A percentile compares a stretch with the other conserved stretches of the same genome.
Conservation (phyloP, 495 filamentous ascomycete genomes). For the Penicillium paxilli region DNA sequence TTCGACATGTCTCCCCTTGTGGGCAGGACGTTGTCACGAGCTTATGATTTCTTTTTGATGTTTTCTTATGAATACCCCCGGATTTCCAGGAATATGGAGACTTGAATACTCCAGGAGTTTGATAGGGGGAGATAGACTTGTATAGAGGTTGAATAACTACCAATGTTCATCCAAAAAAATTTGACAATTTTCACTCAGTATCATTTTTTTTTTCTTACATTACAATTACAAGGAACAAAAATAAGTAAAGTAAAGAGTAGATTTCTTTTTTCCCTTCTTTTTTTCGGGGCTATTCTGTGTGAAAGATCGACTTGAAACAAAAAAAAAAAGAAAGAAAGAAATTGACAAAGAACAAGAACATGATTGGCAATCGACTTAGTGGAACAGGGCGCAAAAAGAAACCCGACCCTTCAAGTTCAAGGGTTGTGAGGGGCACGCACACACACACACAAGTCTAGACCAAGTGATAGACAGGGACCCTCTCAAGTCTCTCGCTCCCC, state of each 20-base stretch:
- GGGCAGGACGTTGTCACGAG: conserved; percentile 29
- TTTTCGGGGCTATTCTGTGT: no score
- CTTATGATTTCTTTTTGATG: conserved; percentile 25
- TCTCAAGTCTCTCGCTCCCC: no score
- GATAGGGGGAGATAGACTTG: conserved; percentile 12
- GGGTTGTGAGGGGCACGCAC: no score
- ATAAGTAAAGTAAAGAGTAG: no score
- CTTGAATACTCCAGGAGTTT: conserved; percentile 11
- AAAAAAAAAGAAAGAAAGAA: not conserved
- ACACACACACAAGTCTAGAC: conserved; percentile 20
- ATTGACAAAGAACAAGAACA: not conserved
- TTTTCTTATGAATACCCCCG: conserved; percentile 28
- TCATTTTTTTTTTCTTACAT: no score
- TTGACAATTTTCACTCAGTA: not conserved
- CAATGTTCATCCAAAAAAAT: not conserved
- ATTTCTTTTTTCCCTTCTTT: no score
- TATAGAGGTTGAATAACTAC: conserved; percentile 18
- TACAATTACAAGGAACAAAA: no score
- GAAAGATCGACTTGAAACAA: not conserved
- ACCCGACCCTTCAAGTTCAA: not conserved
- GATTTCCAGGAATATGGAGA: conserved; percentile 4
- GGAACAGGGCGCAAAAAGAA: conserved; percentile 6
- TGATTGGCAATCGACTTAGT: not conserved
- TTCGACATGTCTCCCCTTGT: conserved; percentile 27
- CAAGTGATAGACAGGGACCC: conserved; percentile 20